Evolutionary conservation across 2,329 filamentous ascomycete genomes (phyloP), one percentile per base, ranked within the genome.

Genomic region (Zymoseptoria crescenta): DNA sequence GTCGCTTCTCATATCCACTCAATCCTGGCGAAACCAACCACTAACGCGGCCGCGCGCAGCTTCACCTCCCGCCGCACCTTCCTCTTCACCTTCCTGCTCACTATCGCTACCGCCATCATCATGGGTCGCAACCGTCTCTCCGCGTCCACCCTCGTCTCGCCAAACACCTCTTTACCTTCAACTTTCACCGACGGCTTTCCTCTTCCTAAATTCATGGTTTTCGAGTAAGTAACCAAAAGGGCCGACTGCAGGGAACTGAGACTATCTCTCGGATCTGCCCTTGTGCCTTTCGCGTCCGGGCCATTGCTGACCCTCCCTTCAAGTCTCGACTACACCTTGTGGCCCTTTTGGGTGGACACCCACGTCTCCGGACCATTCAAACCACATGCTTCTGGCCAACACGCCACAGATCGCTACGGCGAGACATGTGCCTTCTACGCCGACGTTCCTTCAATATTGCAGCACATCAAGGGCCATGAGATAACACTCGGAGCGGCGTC

Each of bases 261-360:
- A 35, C 13, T 9, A 10, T 35, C 9, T 35, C 30, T 35, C 30
- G 30, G 30, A 8, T n/a, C 30, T 35, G 10, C 13, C n/a, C 16
- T 28, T 19, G 13, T 10, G 30, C 13, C 52, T 24, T 28, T 54
- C 3, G 8, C 29, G 20, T 19, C 52, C 10, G 3, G 19, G 27
- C 21, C 2, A 50, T 50, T n/a, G 19, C 19, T 27, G 29, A 28
- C 24, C 30, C 3, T 24, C 8, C 5, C 30, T 50, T 8, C 49
- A 20, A 16, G 19, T 4, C 24, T 24, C 24, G 24, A 24, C 24
- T 24, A 19, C 16, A 8, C 5, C 1, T 50, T 16, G n/a, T 97
- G 93, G 94, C 91, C 92, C 4, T 96, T 96, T 76, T 97, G 93
- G 93, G 87, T 96, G 52, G 94, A 97, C 78, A 96, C 91, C 3